phyloP scores from a whole-genome alignment of 176 grass and related monocot genomes.

The Carex littledalei region DNA sequence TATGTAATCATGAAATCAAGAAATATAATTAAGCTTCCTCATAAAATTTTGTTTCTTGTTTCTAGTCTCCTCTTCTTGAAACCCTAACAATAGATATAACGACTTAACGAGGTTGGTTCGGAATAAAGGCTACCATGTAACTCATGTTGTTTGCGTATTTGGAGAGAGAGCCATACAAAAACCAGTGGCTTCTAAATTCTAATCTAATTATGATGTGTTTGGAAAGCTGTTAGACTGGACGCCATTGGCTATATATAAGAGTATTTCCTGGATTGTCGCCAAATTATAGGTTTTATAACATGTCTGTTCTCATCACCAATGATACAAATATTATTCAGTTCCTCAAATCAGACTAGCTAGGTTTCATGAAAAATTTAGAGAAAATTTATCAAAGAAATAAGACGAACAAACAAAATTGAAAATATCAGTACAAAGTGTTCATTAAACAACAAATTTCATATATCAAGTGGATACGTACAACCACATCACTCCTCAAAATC shows the following conservation, averaged over 20 bases:
- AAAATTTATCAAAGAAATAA: background rate
- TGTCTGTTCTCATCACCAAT: background rate
- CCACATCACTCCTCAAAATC: background rate
- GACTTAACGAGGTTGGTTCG: background rate
- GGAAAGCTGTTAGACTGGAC: background rate
- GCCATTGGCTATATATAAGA: background rate
- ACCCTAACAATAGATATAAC: no score
- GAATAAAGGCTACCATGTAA: background rate
- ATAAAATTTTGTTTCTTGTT: no score
- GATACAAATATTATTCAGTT: background rate
- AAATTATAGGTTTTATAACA: background rate
- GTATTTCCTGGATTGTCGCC: no score
- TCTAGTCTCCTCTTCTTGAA: no score
- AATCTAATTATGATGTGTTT: background rate
- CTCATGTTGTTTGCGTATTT: background rate
- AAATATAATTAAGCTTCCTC: no score
- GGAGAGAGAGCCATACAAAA: background rate
- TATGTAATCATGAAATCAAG: no score
- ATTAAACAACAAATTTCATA: conserved; percentile 5
- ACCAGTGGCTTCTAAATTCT: background rate
- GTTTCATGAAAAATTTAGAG: background rate
- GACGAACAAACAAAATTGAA: background rate
- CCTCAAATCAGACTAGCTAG: background rate
- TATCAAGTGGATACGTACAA: conserved; percentile 1
- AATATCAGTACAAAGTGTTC: background rate